Conservation (phyloP, 805 yeast genomes). For the Lipomyces kockii region DNA sequence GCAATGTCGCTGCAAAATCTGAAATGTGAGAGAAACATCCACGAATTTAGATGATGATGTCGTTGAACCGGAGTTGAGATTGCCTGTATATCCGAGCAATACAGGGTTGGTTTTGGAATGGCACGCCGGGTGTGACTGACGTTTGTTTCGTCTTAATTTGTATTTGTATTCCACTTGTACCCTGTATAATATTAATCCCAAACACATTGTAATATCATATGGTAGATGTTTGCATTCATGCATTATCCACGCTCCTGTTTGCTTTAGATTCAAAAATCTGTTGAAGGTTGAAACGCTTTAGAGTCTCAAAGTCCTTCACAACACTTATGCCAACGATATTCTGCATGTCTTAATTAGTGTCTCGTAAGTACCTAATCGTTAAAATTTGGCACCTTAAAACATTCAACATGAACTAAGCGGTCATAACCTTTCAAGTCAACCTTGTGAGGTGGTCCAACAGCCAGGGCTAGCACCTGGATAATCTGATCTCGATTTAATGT, state of each 20-base stretch:
- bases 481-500: slow-evolving; percentile 72
- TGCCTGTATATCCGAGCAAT: not conserved
- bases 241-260: not conserved
- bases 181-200: slow-evolving; percentile 1
- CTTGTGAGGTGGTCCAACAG: slow-evolving; percentile 73
- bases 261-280: slow-evolving; percentile 57
- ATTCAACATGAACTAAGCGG: slow-evolving; percentile 78
- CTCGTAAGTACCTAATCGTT: not conserved
- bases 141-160: not conserved
- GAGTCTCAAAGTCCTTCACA: slow-evolving; percentile 61
- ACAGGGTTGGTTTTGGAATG: not conserved
- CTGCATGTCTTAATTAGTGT: slow-evolving; percentile 26
- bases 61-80: not conserved
- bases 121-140: not conserved
- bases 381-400: slow-evolving; percentile 60
- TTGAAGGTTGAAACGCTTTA: slow-evolving; percentile 76
- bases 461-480: slow-evolving; percentile 69
- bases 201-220: not conserved
- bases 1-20: not conserved
- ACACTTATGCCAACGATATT: slow-evolving; percentile 87
- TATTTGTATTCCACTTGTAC: not conserved
- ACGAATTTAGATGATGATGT: not conserved
- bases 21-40: not conserved
- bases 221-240: not conserved
- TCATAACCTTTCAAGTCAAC: slow-evolving; percentile 84